Conservation (phyloP, 2,329 filamentous ascomycete species). For the Neofusicoccum laricinum region DNA sequence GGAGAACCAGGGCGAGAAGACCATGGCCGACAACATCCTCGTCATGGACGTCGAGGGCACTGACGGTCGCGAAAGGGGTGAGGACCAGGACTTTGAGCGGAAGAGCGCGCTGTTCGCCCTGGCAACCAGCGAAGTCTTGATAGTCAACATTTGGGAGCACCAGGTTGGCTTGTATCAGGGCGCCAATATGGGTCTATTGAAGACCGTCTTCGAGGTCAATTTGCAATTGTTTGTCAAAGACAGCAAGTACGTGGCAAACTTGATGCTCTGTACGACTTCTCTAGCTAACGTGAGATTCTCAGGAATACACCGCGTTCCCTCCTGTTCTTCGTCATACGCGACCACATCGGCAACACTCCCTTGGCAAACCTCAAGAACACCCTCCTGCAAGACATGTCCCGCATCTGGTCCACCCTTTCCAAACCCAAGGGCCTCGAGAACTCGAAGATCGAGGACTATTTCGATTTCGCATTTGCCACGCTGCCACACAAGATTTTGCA, state of each 20-base stretch:
- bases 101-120: constrained; percentile 97
- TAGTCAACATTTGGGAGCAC: constrained; percentile 99
- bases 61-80: constrained; percentile 90
- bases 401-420: constrained; percentile 89
- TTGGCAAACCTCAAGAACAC: constrained; percentile 87
- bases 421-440: constrained; percentile 87
- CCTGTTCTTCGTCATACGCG: constrained; percentile 97
- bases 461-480: constrained; percentile 95
- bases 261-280: background rate
- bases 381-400: constrained; percentile 81
- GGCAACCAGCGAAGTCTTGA: constrained; percentile 94
- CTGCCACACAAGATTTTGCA: constrained; percentile 96
- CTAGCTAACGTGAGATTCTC: constrained; percentile 14
- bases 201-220: constrained; percentile 99
- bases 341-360: constrained; percentile 90
- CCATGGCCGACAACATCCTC: constrained; percentile 95
- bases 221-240: constrained; percentile 95
- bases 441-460: constrained; percentile 92
- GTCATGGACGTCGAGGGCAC: constrained; percentile 99
- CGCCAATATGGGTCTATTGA: constrained; percentile 96
- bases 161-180: constrained; percentile 97
- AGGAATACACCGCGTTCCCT: constrained; percentile 86
- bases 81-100: constrained; percentile 98
- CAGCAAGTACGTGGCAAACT: constrained; percentile 64
- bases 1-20: constrained; percentile 45